Conservation (phyloP, 345 rosid genomes). For the Eucalyptus pauciflora region DNA sequence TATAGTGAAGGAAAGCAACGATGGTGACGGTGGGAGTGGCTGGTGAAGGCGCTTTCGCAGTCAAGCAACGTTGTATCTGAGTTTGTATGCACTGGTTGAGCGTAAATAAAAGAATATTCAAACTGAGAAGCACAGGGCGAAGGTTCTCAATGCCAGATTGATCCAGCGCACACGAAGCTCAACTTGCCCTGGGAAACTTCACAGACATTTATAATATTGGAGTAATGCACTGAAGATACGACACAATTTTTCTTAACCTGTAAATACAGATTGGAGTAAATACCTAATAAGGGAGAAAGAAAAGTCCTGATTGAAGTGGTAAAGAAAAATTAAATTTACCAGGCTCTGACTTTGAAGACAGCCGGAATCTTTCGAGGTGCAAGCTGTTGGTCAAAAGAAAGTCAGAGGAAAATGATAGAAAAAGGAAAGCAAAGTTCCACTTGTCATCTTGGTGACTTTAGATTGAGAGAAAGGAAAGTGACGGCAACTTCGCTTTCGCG, state of each 20-base stretch:
- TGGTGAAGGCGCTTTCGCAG: background rate
- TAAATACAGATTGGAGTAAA: background rate
- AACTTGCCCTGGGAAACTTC: background rate
- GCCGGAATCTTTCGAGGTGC: background rate
- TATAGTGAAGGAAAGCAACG: background rate
- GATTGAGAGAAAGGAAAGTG: background rate
- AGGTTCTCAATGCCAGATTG: background rate
- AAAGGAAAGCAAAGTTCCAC: background rate
- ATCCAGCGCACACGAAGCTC: background rate
- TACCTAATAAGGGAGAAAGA: background rate
- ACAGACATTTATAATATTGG: too few relatives aligned
- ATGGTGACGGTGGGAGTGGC: background rate
- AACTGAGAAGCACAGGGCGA: background rate
- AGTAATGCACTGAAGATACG: background rate
- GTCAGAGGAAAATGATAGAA: background rate
- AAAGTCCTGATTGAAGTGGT: background rate
- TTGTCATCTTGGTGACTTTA: background rate
- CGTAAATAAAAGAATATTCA: background rate
- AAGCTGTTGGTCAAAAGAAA: background rate
- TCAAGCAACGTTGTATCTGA: background rate
- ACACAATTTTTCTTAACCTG: background rate
- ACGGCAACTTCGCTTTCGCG: background rate
- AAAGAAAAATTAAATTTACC: background rate
- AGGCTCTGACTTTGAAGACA: background rate
- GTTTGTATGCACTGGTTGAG: background rate